phyloP scores from a whole-genome alignment of 768 basidiomycete genomes.

The Suillus decipiens region DNA sequence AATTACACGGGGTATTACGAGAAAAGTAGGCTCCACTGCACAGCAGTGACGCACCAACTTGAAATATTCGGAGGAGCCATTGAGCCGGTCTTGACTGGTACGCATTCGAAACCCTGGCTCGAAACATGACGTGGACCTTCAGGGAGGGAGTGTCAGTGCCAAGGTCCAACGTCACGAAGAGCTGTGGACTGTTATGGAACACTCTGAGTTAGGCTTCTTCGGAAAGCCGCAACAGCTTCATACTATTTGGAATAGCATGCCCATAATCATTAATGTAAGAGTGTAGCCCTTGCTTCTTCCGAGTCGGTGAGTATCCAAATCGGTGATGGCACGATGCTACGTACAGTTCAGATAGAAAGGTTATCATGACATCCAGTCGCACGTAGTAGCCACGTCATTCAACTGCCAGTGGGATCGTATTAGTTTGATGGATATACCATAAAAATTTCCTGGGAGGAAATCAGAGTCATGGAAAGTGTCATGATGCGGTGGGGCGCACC shows the following conservation, averaged over 20 bases:
- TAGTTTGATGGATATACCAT: constrained; percentile 62
- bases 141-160: neutral
- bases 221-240: neutral
- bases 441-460: constrained; percentile 60
- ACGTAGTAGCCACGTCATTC: constrained; percentile 19
- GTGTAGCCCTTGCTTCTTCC: neutral
- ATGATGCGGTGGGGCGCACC: no score
- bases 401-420: neutral
- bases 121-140: neutral
- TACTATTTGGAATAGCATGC: neutral
- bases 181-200: neutral
- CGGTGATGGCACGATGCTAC: neutral
- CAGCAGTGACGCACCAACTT: neutral
- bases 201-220: neutral
- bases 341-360: neutral
- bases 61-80: neutral
- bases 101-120: neutral
- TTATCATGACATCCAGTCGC: constrained; percentile 44
- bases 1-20: neutral
- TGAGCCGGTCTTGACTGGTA: neutral
- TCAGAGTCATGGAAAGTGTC: constrained; percentile 51
- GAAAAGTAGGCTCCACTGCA: neutral
- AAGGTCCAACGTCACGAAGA: neutral
- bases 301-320: neutral
- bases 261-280: neutral